Evolutionary conservation across 164 flowering plant species (phyloP).

Genomic region (Annona cherimola): DNA sequence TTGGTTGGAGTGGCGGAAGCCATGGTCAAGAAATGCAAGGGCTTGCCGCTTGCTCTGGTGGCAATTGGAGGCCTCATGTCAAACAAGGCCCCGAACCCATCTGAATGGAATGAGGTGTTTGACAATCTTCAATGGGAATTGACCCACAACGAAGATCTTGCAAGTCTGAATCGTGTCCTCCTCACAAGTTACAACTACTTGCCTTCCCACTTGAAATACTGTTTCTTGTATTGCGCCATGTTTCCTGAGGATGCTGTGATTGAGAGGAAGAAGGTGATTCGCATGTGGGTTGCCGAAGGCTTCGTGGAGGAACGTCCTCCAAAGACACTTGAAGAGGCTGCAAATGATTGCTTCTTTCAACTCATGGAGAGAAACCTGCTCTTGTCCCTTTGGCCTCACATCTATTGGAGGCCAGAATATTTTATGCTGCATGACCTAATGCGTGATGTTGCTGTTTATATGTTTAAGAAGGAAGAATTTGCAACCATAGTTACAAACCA

Average conservation of each 20-base stretch:
- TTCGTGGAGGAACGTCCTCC: constrained; percentile 28
- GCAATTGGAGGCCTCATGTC: constrained; percentile 5
- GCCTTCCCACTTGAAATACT: not conserved
- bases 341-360: constrained; percentile 36
- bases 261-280: constrained; percentile 28
- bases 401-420: not conserved
- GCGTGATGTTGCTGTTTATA: constrained; percentile 31
- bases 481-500: not conserved
- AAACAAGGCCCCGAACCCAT: not conserved
- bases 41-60: constrained; percentile 6
- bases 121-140: not conserved
- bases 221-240: constrained; percentile 22
- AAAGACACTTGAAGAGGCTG: constrained; percentile 38
- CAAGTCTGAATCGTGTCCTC: not conserved
- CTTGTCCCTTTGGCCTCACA: not conserved
- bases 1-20: not conserved
- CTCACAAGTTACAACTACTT: not conserved
- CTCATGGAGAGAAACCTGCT: constrained; percentile 39
- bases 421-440: constrained; percentile 43
- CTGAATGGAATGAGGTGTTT: not conserved
- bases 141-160: not conserved
- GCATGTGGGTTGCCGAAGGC: constrained; percentile 55
- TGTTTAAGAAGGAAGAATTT: constrained; percentile 17
- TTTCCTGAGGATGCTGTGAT: constrained; percentile 36
- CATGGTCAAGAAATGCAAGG: constrained; percentile 2